Evolutionary conservation across 1,284 basidiomycete genomes (phyloP), one percentile per base, ranked within the genome.

Genomic region (Pseudozyma tsukubaensis): DNA sequence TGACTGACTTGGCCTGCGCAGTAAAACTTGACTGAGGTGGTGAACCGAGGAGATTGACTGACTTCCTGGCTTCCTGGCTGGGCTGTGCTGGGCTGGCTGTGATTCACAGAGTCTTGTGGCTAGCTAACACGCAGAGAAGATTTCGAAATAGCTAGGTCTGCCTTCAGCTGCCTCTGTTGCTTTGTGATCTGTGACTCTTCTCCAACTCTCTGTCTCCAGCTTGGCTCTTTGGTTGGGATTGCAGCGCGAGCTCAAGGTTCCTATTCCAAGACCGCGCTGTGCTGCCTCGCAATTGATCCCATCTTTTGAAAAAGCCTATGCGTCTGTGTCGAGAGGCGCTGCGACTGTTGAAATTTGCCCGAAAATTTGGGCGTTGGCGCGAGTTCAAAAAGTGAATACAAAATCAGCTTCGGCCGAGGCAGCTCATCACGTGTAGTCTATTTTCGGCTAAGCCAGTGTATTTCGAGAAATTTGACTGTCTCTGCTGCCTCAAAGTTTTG

Each of bases 391-490:
- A n/a, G n/a, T n/a, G n/a, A n/a, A n/a, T n/a, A 29, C 24, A 29
- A 29, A 32, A 7, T 24, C 12, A 2, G 4, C 21, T 1, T 24
- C 52, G 52, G 52, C 52, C 52, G 52, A 45, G 0, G n/a, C 11
- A 7, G 7, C 2, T 21, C 18, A 18, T 50, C 49, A 50, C 49
- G 49, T 50, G 49, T n/a, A 7, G 24, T 6, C 24, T 3, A 29
- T 29, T 29, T 29, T 6, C 3, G 3, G 6, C 24, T 29, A 3
- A 29, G 24, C 14, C 21, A 13, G 14, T 18, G 11, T 4, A 52
- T n/a, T 21, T 24, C 32, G 9, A 35, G 32, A 37, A 36, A 45
- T 45, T 54, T 37, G 51, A 43, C 51, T 53, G 24, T 12, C 16
- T 42, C 40, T 44, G 32, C 51, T 43, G 51, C 51, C 50, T 29